A percentile compares a stretch with the other conserved stretches of the same genome.
Conservation (phyloP, 2,329 filamentous ascomycete species). For the Pseudogymnoascus sp. region DNA sequence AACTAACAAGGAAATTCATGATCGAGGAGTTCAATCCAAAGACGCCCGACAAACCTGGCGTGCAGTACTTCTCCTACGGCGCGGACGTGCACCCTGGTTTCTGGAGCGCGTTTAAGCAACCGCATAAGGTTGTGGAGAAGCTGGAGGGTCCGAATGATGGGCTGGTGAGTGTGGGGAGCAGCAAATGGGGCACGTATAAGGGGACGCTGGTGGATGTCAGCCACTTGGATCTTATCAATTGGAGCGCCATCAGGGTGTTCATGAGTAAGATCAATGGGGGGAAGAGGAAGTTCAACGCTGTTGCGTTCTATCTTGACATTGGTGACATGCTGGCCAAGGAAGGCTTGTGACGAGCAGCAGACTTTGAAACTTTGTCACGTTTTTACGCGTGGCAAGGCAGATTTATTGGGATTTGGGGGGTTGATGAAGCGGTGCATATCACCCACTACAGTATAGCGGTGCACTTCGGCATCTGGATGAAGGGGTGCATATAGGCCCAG, state of each 20-base stretch:
- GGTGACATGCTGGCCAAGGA: slow-evolving; percentile 67
- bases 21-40: slow-evolving; percentile 50
- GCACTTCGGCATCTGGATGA: not conserved
- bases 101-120: slow-evolving; percentile 56
- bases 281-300: slow-evolving; percentile 54
- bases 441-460: not conserved
- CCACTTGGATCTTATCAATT: slow-evolving; percentile 62
- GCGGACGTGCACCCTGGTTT: slow-evolving; percentile 50
- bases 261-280: slow-evolving; percentile 47
- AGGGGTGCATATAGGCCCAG: not conserved
- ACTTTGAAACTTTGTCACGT: slow-evolving; percentile 1
- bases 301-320: slow-evolving; percentile 61
- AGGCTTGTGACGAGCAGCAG: slow-evolving; percentile 31
- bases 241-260: slow-evolving; percentile 55
- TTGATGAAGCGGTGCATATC: not conserved
- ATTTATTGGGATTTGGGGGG: not conserved
- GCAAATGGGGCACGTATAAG: slow-evolving; percentile 57
- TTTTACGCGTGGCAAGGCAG: slow-evolving; percentile 8
- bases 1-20: slow-evolving; percentile 56
- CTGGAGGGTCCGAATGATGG: slow-evolving; percentile 58
- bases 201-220: slow-evolving; percentile 56
- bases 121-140: slow-evolving; percentile 43
- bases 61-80: slow-evolving; percentile 58
- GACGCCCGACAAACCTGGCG: slow-evolving; percentile 45
- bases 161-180: slow-evolving; percentile 59